Evolutionary conservation across 2,329 filamentous ascomycete genomes (phyloP).

Genomic region (Aureobasidium namibiae): DNA sequence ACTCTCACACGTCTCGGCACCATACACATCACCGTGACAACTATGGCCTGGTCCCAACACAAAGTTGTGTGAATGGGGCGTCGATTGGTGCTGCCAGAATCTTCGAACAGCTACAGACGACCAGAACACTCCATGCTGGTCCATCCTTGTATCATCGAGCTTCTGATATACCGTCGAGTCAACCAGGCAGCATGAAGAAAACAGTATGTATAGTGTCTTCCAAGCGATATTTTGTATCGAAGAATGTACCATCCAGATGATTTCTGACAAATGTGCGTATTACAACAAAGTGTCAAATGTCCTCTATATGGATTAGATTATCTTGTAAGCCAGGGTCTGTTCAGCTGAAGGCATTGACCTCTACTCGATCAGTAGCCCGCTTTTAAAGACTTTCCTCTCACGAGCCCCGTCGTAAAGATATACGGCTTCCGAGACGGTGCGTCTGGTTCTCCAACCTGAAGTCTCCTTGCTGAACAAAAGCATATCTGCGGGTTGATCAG

Average conservation of each 20-base stretch:
- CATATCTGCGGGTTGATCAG: constrained; percentile 33
- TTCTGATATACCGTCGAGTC: neutral
- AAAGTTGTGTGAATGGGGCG: neutral
- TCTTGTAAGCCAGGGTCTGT: neutral
- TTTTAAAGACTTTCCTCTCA: neutral
- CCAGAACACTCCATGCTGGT: neutral
- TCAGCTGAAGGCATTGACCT: neutral
- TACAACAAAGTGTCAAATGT: neutral
- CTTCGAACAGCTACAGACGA: neutral
- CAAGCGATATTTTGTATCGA: neutral
- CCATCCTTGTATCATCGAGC: neutral
- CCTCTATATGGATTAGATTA: neutral
- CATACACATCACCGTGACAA: neutral
- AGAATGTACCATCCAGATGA: neutral
- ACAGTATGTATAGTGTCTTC: neutral
- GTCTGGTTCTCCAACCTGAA: constrained; percentile 33
- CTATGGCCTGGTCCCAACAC: neutral
- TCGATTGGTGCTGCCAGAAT: too few species aligned
- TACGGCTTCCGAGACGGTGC: constrained; percentile 35
- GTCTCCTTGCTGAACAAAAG: constrained; percentile 33
- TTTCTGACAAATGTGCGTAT: neutral
- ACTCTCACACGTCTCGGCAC: neutral
- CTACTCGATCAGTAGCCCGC: neutral
- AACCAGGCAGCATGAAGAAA: neutral
- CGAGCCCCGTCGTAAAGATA: constrained; percentile 30